Conservation (phyloP, 139 green algal genomes). For the Deuterostichococcus epilithicus region DNA sequence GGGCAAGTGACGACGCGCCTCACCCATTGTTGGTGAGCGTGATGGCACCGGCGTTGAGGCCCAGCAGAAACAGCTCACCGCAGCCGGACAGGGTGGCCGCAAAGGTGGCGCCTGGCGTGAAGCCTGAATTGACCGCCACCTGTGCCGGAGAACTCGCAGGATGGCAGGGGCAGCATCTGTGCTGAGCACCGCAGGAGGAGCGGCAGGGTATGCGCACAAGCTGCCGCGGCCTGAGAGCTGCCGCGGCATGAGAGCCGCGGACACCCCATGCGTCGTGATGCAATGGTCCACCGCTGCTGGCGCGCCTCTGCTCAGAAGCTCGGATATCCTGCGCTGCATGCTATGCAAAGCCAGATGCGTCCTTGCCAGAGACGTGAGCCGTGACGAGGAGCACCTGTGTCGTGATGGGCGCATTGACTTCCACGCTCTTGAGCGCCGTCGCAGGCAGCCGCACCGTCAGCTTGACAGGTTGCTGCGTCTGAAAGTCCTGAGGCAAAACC, state of each 20-base stretch:
- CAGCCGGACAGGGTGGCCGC: background rate
- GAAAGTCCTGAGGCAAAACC: background rate
- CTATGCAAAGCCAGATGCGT: background rate
- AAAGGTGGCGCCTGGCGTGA: background rate
- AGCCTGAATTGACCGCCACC: background rate
- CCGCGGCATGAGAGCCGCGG: too few species aligned
- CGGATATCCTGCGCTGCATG: slow-evolving; percentile 6
- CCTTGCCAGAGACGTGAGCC: background rate
- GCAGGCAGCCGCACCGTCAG: slow-evolving; percentile 5
- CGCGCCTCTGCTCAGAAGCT: slow-evolving; percentile 1
- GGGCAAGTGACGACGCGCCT: too few species aligned
- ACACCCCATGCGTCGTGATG: background rate
- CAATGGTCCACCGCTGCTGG: slow-evolving; percentile 3
- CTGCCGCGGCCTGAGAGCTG: slow-evolving; percentile 5
- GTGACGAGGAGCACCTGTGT: background rate
- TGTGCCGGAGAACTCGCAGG: too few species aligned
- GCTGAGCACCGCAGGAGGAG: slow-evolving; percentile 11
- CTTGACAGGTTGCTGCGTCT: slow-evolving; percentile 2
- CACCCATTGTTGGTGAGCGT: background rate
- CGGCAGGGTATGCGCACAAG: background rate
- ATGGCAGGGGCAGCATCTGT: too few species aligned
- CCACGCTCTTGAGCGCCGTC: background rate
- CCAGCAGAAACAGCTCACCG: background rate
- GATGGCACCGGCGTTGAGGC: background rate
- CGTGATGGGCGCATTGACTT: slow-evolving; percentile 3